Evolutionary conservation across 345 rosid genomes (phyloP).

Genomic region (Raphanus raphanistrum): DNA sequence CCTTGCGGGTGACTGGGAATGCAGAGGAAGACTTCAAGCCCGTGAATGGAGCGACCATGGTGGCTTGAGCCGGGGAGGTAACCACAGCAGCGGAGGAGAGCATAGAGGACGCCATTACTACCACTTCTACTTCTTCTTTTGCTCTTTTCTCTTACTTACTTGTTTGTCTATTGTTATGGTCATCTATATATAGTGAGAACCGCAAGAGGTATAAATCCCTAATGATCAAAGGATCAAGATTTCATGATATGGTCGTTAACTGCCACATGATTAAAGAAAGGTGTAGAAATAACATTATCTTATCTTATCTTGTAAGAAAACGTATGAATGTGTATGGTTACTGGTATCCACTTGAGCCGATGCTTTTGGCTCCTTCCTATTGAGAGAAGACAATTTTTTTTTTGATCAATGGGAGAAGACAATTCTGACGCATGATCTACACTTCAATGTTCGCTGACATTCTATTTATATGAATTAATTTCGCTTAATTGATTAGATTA

Average conservation of each 20-base stretch:
- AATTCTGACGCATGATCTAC: constrained; percentile 9
- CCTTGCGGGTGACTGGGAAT: constrained; percentile 53
- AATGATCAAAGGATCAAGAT: constrained; percentile 9
- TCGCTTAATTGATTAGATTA: neutral
- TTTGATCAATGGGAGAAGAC: neutral
- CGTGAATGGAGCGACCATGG: constrained; percentile 57
- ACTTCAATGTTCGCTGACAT: constrained; percentile 8
- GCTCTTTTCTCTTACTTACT: neutral
- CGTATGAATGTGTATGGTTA: constrained; percentile 31
- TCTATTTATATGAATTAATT: neutral
- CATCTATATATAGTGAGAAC: constrained; percentile 27
- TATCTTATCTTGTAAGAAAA: constrained; percentile 30
- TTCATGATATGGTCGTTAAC: constrained; percentile 42
- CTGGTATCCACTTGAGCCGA: constrained; percentile 30
- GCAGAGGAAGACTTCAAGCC: constrained; percentile 48
- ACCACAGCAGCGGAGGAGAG: constrained; percentile 53
- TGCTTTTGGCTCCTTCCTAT: constrained; percentile 32
- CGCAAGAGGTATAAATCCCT: neutral
- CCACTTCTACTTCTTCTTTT: constrained; percentile 15
- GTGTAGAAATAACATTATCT: constrained; percentile 31
- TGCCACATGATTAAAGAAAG: constrained; percentile 38
- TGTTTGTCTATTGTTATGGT: constrained; percentile 9
- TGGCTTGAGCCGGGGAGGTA: constrained; percentile 49
- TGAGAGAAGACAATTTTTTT: neutral
- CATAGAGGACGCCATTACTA: constrained; percentile 61